Conservation (phyloP, 306 rosid species). For the Castanea sativa region DNA sequence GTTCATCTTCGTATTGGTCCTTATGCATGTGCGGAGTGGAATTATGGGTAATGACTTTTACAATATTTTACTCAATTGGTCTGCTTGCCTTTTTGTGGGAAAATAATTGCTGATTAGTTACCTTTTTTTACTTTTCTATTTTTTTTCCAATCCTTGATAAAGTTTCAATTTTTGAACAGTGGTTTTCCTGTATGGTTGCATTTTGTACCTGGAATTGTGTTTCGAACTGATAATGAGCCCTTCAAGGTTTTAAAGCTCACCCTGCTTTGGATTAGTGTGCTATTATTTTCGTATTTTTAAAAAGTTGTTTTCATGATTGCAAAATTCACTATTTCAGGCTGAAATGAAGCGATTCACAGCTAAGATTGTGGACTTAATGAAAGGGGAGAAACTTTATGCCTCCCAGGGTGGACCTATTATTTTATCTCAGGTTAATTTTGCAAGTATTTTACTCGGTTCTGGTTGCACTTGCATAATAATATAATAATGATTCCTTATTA, state of each 20-base stretch:
- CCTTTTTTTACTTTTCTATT: background rate
- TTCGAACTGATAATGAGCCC: slow-evolving; percentile 79
- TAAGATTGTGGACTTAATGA: slow-evolving; percentile 83
- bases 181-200: slow-evolving; percentile 96
- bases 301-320: background rate
- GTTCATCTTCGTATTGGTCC: slow-evolving; percentile 95
- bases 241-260: slow-evolving; percentile 52
- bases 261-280: background rate
- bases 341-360: slow-evolving; percentile 86
- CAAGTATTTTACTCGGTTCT: background rate
- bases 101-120: background rate
- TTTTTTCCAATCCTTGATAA: slow-evolving; percentile 6
- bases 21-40: slow-evolving; percentile 96
- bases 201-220: slow-evolving; percentile 68
- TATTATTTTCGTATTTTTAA: background rate
- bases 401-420: slow-evolving; percentile 96
- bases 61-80: background rate
- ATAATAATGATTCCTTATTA: background rate
- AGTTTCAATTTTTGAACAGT: slow-evolving; percentile 37
- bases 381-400: slow-evolving; percentile 77
- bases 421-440: slow-evolving; percentile 74
- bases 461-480: background rate
- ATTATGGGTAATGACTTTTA: slow-evolving; percentile 65
- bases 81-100: background rate
- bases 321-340: slow-evolving; percentile 48